Evolutionary conservation across 345 rosid species (phyloP).

Genomic region (Eucalyptus curtisii): DNA sequence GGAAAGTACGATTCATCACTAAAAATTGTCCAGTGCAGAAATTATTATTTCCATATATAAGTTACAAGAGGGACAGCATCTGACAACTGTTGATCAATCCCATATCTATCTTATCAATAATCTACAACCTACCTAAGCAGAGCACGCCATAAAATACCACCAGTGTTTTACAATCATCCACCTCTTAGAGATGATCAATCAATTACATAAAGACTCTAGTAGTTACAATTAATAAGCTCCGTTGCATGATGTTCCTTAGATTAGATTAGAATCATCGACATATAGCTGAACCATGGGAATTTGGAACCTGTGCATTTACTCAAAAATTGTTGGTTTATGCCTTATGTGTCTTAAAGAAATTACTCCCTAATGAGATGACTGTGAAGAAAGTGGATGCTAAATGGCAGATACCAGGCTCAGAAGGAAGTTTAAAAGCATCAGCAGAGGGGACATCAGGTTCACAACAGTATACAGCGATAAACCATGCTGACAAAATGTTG

Average conservation of each 20-base stretch:
- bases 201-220: neutral
- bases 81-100: neutral
- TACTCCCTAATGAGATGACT: neutral
- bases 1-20: neutral
- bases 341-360: neutral
- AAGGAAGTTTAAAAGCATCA: neutral
- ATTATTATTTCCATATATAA: neutral
- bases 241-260: fast-evolving
- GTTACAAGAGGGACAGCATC: neutral
- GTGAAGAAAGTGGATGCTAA: neutral
- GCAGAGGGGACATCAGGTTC: neutral
- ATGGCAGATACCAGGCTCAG: neutral
- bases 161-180: neutral
- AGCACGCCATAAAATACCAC: neutral
- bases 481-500: neutral
- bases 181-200: neutral
- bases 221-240: neutral
- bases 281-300: neutral
- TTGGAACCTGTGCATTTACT: neutral
- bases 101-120: neutral
- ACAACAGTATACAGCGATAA: neutral
- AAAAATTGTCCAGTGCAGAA: neutral
- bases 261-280: neutral
- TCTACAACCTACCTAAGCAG: neutral
- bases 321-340: neutral